Base-by-base conservation (phyloP, 2,329 filamentous ascomycete species). In the Cryphonectria japonica region DNA sequence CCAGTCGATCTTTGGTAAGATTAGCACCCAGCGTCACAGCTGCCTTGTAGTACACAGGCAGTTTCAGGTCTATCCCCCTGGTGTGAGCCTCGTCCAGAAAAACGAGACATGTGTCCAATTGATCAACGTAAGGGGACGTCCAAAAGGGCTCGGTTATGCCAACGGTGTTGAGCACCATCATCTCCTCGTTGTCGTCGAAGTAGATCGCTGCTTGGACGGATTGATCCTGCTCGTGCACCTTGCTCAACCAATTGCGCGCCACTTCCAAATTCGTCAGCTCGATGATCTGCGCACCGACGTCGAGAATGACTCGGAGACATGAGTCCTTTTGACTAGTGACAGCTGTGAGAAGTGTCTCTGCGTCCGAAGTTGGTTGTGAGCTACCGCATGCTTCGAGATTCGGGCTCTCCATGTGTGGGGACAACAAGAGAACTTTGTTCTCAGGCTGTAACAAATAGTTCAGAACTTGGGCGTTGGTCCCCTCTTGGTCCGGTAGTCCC, bases 61-160 rank as follows among this genome's bases (percentile, higher is more conserved):
- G 78, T 46, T 85, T 87, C 0, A 94, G 76, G 73, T 95, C 92
- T 0, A 86, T 93, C 0, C 92, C 92, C 72, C 92, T 79, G 0
- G 91, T 93, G 72, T 94, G 91, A 0, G 87, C 85, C 70, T 94
- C 88, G 66, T 94, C 92, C 0, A 95, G 82, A 68, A 90, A 94
- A 0, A 94, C 83, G 0, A 93, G 77, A 69, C 91, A 94, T 0
- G 74, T 74, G 6, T 88, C 87, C 0, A 91, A 78, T 7, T 89
- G 85, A 0, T 83, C 81, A 0, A 81, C 78, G 74, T 87, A 93
- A 0, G 89, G 84, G 0, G 92, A 94, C 0, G 81, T 84, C 3
- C 86, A 83, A 0, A 94, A 81, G 0, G 79, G 76, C 52, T 89
- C 86, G 0, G 84, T 73, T 0, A 77, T 76, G 0, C 84, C 86